phyloP scores from a whole-genome alignment of 2,329 filamentous ascomycete species.

The Paecilomyces niveus region DNA sequence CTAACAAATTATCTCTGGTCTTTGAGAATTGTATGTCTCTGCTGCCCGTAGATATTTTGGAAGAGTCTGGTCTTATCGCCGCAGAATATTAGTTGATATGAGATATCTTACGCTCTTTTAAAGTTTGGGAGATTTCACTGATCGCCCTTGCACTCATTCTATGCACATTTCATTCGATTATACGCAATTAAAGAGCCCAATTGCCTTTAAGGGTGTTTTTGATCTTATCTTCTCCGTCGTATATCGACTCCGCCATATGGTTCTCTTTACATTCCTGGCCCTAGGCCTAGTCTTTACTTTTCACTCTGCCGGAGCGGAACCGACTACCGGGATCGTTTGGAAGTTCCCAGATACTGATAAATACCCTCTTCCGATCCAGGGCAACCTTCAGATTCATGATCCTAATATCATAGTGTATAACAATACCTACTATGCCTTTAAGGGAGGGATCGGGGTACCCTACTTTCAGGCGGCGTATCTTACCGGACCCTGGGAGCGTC shows the following conservation, averaged over 20 bases:
- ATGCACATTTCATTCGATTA: background rate
- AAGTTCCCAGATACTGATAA: background rate
- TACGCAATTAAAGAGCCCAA: background rate
- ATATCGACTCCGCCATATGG: background rate
- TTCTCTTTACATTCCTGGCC: background rate
- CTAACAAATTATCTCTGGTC: background rate
- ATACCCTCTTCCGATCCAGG: background rate
- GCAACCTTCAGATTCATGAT: constrained; percentile 1
- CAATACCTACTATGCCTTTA: constrained; percentile 2
- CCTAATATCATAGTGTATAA: background rate
- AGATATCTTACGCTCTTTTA: background rate
- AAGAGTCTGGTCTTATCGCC: background rate
- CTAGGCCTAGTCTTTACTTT: background rate
- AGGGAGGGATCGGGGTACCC: background rate
- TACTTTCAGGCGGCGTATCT: background rate
- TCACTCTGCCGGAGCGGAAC: background rate
- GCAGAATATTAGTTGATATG: background rate
- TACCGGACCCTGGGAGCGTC: background rate
- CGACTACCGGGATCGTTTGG: background rate
- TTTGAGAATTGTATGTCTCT: background rate
- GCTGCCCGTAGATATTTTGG: background rate
- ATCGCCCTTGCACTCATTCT: background rate
- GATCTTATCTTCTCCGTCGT: background rate
- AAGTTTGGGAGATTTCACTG: background rate
- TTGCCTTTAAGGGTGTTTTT: background rate